Evolutionary conservation across 352 stramenopile genomes (phyloP).

Genomic region (Globisporangium radiosum): DNA sequence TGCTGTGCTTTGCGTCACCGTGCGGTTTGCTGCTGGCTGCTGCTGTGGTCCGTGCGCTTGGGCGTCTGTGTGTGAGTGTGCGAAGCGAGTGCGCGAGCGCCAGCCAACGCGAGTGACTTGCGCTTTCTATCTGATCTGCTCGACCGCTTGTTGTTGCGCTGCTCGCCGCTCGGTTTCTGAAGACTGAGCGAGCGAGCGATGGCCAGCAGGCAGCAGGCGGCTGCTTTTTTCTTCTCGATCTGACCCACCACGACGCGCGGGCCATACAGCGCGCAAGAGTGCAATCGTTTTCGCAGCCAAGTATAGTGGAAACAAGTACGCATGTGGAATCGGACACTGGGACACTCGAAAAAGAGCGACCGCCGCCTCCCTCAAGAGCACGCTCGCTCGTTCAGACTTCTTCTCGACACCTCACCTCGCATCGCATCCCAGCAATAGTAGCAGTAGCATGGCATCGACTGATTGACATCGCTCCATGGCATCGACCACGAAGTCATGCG

Average conservation of each 20-base stretch:
- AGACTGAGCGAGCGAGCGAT: background rate
- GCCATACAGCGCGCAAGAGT: background rate
- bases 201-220: background rate
- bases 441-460: too few relatives aligned
- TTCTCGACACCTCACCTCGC: too few relatives aligned
- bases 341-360: too few relatives aligned
- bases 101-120: slow-evolving; percentile 2
- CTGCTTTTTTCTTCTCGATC: slow-evolving; percentile 1
- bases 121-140: background rate
- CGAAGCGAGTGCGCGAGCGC: background rate
- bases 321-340: background rate
- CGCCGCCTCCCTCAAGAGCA: background rate
- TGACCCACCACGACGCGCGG: background rate
- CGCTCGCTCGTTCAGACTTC: background rate
- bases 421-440: too few relatives aligned
- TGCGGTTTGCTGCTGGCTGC: background rate
- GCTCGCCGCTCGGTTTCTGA: background rate
- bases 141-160: background rate
- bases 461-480: too few relatives aligned
- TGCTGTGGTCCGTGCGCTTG: background rate
- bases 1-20: background rate
- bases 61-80: background rate
- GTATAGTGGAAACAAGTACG: background rate
- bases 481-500: too few relatives aligned
- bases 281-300: background rate